Conservation (phyloP, 2,329 filamentous ascomycete genomes). For the Penicillium sp. region DNA sequence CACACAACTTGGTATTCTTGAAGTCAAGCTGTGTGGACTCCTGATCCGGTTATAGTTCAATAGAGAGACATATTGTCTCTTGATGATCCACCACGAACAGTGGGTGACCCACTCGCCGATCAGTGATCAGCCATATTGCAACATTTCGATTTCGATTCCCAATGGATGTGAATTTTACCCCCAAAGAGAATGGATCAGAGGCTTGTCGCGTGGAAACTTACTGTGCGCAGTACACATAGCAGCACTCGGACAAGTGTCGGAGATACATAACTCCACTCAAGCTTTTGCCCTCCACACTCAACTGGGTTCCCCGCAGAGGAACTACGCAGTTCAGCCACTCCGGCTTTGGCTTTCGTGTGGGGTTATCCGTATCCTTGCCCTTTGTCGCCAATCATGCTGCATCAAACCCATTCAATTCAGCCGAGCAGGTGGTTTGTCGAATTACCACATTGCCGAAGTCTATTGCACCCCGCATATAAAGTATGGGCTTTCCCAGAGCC, state of each 20-base stretch:
- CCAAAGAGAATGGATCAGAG: neutral
- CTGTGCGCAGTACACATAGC: too few species aligned
- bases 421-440: neutral
- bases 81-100: neutral
- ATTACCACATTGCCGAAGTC: conserved; percentile 2
- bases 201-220: neutral
- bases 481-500: neutral
- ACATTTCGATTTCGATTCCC: neutral
- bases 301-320: conserved; percentile 2
- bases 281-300: conserved; percentile 14
- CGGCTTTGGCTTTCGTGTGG: conserved; percentile 1
- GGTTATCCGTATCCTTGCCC: neutral
- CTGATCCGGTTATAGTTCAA: too few species aligned
- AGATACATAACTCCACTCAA: conserved; percentile 16
- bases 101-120: neutral
- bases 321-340: neutral
- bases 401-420: neutral
- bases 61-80: neutral
- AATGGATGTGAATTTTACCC: neutral
- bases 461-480: conserved; percentile 9
- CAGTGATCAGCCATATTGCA: neutral
- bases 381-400: conserved; percentile 3
- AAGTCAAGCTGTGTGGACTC: too few species aligned
- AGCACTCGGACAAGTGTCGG: conserved; percentile 8
- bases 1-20: too few species aligned